Evolutionary conservation across 2,329 filamentous ascomycete species (phyloP), one percentile per base, ranked within the genome.

Genomic region (Nemania sp.): DNA sequence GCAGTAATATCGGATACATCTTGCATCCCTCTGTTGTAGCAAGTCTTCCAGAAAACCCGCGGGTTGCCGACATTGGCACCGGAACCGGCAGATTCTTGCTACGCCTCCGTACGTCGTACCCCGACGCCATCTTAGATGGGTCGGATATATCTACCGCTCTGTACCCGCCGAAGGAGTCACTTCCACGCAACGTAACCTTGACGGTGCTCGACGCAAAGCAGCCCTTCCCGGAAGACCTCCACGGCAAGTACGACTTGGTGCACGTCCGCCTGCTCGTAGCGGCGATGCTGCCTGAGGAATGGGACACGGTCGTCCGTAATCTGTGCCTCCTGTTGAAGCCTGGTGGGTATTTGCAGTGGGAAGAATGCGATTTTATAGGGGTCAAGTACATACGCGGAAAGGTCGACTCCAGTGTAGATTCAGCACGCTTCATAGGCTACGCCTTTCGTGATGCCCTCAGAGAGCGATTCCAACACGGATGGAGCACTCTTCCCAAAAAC

Each of bases 261-360:
- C 66, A 72, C 13, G 60, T 54, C 1, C 68, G 70, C 32, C 38
- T 72, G 53, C 43, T 72, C 3, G 61, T 66, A n/a, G 54, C 59
- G 41, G 70, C 63, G 4, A 67, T 72, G 62, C 59, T 55, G 7
- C 68, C 66, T 5, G 45, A 29, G 18, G 70, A 70, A 18, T 71
- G 66, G 70, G 57, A 38, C 5, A 11, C 58, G 15, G 45, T 52
- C 3, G 66, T 72, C 27, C 41, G 43, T 6, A 72, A 69, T 41
- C 24, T 69, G n/a, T 20, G 43, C 1, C 20, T 2, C 15, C 15
- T 69, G 5, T 45, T 72, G 8, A 69, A 64, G 53, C 70, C 69
- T 1, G 70, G 70, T 3, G 70, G 70, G 1, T 72, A 51, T 59
- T 20, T 72, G 24, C 70, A 72, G 35, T 72, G 70, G 70, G 51